Conservation (phyloP, 2,329 filamentous ascomycete genomes). For the Pestalotiopsis sp. region DNA sequence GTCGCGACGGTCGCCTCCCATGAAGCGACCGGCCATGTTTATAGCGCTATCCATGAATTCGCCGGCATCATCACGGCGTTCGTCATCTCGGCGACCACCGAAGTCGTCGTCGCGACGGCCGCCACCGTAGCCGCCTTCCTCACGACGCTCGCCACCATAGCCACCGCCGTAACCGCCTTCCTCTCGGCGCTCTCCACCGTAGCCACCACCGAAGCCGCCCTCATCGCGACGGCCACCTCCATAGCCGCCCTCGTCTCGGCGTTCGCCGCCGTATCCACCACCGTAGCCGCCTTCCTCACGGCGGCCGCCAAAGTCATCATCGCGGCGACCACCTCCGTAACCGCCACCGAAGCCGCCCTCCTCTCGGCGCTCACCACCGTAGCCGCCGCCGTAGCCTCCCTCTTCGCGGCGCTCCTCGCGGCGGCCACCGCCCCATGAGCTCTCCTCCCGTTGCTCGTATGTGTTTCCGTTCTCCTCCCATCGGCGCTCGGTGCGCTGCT, state of each 20-base stretch:
- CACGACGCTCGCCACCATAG: constrained; percentile 10
- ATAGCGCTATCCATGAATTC: constrained; percentile 24
- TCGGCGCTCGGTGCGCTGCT: constrained; percentile 59
- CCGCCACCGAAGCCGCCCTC: constrained; percentile 17
- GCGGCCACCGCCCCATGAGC: constrained; percentile 25
- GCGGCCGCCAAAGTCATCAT: constrained; percentile 19
- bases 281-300: constrained; percentile 13
- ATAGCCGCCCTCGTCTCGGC: constrained; percentile 16
- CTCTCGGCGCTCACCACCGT: constrained; percentile 18
- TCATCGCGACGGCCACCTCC: not conserved
- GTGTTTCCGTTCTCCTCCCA: constrained; percentile 38
- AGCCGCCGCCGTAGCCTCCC: constrained; percentile 14
- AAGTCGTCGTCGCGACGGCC: constrained; percentile 9
- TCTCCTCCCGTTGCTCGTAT: constrained; percentile 26
- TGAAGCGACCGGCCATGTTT: constrained; percentile 23
- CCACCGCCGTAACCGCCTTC: not conserved
- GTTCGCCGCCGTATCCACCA: constrained; percentile 10
- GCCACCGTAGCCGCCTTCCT: constrained; percentile 7
- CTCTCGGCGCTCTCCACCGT: constrained; percentile 18
- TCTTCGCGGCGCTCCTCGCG: constrained; percentile 23
- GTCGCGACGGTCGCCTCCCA: constrained; percentile 24
- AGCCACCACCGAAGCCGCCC: not conserved
- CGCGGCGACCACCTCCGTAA: constrained; percentile 17
- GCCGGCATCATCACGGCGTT: constrained; percentile 14
- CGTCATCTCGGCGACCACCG: constrained; percentile 20